Conservation (phyloP, 75 land plant genomes). For the Chamaecyparis obtusa region DNA sequence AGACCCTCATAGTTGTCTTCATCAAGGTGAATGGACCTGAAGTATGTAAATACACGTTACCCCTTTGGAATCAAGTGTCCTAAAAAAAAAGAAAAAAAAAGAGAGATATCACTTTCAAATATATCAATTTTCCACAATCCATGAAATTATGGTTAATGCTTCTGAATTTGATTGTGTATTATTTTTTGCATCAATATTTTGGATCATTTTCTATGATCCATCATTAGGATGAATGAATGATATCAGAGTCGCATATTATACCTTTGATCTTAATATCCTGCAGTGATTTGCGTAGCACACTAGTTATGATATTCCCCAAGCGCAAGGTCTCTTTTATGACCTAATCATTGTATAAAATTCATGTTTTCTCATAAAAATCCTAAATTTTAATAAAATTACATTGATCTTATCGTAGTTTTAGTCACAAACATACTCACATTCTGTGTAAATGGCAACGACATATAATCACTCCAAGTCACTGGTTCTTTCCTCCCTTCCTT, state of each 20-base stretch:
- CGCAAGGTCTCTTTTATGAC: constrained; percentile 85
- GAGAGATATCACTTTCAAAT: too few relatives aligned
- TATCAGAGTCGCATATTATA: not conserved
- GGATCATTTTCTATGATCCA: too few relatives aligned
- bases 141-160: too few relatives aligned
- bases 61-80: constrained; percentile 75
- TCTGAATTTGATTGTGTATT: too few relatives aligned
- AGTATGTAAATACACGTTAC: constrained; percentile 65
- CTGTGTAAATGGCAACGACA: constrained; percentile 72
- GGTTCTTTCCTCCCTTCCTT: constrained; percentile 27
- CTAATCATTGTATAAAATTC: constrained; percentile 25
- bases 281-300: constrained; percentile 62
- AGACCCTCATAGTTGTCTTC: constrained; percentile 63
- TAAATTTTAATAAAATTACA: not conserved
- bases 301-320: constrained; percentile 69
- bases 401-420: not conserved
- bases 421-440: constrained; percentile 35
- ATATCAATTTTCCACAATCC: too few relatives aligned
- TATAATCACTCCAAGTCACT: constrained; percentile 70
- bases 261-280: constrained; percentile 74
- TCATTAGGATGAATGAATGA: too few relatives aligned
- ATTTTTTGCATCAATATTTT: too few relatives aligned
- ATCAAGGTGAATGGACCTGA: constrained; percentile 68
- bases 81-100: constrained; percentile 24
- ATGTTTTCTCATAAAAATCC: not conserved